Evolutionary conservation across 768 basidiomycete genomes (phyloP).

Genomic region (Podaxis carcinomalis): DNA sequence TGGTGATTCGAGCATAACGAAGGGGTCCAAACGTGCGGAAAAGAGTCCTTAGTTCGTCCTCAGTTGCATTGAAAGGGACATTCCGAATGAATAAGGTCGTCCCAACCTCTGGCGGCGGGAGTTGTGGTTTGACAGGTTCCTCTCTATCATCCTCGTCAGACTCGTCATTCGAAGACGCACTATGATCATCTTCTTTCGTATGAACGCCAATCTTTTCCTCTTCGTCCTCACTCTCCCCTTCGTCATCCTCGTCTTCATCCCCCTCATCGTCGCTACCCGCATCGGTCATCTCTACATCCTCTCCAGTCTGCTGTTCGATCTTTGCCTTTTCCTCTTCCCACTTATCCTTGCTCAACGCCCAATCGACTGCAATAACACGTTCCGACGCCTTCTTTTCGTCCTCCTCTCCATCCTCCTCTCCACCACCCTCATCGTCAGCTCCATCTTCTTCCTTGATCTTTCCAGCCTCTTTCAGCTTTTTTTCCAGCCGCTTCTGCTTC

Average conservation of each 20-base stretch:
- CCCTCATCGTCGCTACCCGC: conserved; percentile 26
- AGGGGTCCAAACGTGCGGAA: conserved; percentile 91
- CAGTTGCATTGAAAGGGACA: conserved; percentile 86
- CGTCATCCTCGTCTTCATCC: conserved; percentile 17
- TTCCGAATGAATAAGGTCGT: conserved; percentile 95
- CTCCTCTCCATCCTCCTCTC: conserved; percentile 27
- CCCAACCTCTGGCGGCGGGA: conserved; percentile 83
- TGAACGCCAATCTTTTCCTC: conserved; percentile 43
- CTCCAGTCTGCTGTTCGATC: conserved; percentile 35
- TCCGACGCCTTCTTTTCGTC: conserved; percentile 35
- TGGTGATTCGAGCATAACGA: conserved; percentile 87
- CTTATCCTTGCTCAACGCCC: conserved; percentile 91
- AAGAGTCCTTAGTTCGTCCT: conserved; percentile 87
- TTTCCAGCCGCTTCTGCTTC: conserved; percentile 54
- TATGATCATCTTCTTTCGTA: conserved; percentile 34
- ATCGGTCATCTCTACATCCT: conserved; percentile 33
- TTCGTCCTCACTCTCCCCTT: conserved; percentile 23
- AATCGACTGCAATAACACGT: conserved; percentile 87
- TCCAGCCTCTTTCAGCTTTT: conserved; percentile 37
- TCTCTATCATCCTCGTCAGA: conserved; percentile 35
- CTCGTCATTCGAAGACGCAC: conserved; percentile 32
- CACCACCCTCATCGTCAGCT: conserved; percentile 17
- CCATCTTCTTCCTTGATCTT: conserved; percentile 28
- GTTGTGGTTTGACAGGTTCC: conserved; percentile 53
- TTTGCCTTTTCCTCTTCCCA: conserved; percentile 81